phyloP scores from a whole-genome alignment of 768 basidiomycete species.

The Auriscalpium microsporum region DNA sequence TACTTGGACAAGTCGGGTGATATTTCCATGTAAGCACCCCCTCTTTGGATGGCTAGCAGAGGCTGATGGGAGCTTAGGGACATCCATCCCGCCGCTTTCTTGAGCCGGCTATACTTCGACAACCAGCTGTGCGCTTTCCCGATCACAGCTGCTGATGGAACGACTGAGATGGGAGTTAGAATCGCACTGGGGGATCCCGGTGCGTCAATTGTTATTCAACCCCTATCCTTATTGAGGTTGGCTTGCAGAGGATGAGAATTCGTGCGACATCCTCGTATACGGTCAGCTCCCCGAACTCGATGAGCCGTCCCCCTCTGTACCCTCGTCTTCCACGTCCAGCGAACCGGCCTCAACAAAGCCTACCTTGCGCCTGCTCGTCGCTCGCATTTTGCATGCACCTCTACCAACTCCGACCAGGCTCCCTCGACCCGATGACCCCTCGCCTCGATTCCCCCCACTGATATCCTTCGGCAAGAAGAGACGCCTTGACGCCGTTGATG shows the following conservation, averaged over 20 bases:
- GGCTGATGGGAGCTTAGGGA: slow-evolving; percentile 35
- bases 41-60: neutral
- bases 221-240: neutral
- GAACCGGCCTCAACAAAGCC: slow-evolving; percentile 19
- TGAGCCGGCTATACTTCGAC: slow-evolving; percentile 63
- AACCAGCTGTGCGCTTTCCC: slow-evolving; percentile 52
- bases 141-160: slow-evolving; percentile 23
- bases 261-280: slow-evolving; percentile 56
- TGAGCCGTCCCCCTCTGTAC: neutral
- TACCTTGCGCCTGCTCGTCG: slow-evolving; percentile 42
- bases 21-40: slow-evolving; percentile 18
- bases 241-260: slow-evolving; percentile 53
- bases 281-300: slow-evolving; percentile 25
- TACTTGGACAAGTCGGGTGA: slow-evolving; percentile 54
- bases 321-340: slow-evolving; percentile 9
- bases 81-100: slow-evolving; percentile 54
- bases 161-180: slow-evolving; percentile 52
- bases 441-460: slow-evolving; percentile 57
- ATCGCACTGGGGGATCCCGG: slow-evolving; percentile 65
- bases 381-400: slow-evolving; percentile 42
- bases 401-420: slow-evolving; percentile 29
- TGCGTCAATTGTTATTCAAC: slow-evolving; percentile 21
- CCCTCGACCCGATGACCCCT: slow-evolving; percentile 73
- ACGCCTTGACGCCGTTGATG: slow-evolving; percentile 10
- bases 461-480: slow-evolving; percentile 20